Percentiles rank a stretch among this genome's conserved stretches.
Conservation (phyloP, 139 green algal genomes). For the Chlorella ohadii region DNA sequence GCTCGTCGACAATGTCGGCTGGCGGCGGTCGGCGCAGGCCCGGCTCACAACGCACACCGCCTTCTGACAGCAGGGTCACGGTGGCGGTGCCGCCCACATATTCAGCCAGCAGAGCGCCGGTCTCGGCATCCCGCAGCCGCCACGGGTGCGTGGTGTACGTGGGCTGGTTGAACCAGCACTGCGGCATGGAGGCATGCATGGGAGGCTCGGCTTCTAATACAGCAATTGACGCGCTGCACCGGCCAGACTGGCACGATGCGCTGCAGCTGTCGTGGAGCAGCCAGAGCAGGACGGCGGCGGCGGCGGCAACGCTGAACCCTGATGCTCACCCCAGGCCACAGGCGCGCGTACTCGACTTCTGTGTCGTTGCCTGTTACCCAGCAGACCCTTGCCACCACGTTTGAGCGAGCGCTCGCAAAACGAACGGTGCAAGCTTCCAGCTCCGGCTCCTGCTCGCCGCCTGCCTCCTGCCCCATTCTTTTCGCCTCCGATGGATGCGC, state of each 20-base stretch:
- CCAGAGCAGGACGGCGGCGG: background rate
- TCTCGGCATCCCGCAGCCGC: slow-evolving; percentile 33
- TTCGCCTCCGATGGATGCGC: too few relatives aligned
- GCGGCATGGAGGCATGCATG: background rate
- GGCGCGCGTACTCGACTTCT: slow-evolving; percentile 29
- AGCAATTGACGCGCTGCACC: too few relatives aligned
- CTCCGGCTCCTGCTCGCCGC: background rate
- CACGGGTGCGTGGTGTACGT: slow-evolving; percentile 63
- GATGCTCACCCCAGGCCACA: background rate
- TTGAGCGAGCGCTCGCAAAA: background rate
- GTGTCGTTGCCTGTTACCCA: slow-evolving; percentile 44
- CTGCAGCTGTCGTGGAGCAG: too few relatives aligned
- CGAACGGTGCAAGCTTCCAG: background rate
- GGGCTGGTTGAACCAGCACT: slow-evolving; percentile 33
- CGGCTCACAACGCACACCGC: slow-evolving; percentile 3
- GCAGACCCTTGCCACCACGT: slow-evolving; percentile 21
- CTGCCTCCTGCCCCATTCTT: background rate
- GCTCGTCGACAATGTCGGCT: background rate
- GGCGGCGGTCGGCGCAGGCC: slow-evolving; percentile 6
- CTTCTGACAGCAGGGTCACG: slow-evolving; percentile 34
- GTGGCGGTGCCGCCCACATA: slow-evolving; percentile 43
- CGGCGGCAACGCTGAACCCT: background rate
- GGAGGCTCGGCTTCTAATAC: too few relatives aligned
- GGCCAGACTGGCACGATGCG: too few relatives aligned
- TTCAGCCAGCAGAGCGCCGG: background rate